phyloP scores from a whole-genome alignment of 306 rosid genomes.

The Quercus variabilis region DNA sequence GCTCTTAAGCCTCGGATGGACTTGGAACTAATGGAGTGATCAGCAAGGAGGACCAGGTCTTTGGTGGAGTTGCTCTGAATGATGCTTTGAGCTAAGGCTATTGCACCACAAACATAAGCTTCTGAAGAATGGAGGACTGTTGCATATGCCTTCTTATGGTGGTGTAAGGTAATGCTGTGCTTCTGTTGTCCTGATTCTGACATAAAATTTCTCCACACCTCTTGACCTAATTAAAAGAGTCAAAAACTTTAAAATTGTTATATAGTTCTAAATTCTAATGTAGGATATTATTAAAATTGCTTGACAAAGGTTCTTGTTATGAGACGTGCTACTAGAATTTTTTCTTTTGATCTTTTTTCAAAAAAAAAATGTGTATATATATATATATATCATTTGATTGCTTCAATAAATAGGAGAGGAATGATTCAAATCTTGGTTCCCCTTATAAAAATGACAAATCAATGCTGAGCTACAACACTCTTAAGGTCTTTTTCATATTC shows the following conservation, averaged over 20 bases:
- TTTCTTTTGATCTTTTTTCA: too few species aligned
- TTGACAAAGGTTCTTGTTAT: not conserved
- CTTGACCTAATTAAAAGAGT: slow-evolving; percentile 37
- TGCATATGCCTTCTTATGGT: slow-evolving; percentile 52
- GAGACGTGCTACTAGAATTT: too few species aligned
- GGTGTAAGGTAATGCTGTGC: not conserved
- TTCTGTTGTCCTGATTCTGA: not conserved
- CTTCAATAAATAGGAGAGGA: too few species aligned
- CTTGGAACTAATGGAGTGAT: slow-evolving; percentile 37
- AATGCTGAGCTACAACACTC: too few species aligned
- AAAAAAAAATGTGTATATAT: too few species aligned
- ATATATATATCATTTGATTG: too few species aligned
- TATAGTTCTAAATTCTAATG: too few species aligned
- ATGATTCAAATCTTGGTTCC: too few species aligned
- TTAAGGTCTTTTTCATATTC: too few species aligned
- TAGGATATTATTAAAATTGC: too few species aligned
- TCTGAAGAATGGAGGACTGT: slow-evolving; percentile 85
- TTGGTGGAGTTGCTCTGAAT: slow-evolving; percentile 36
- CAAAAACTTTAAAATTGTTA: not conserved
- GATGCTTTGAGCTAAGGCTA: slow-evolving; percentile 80
- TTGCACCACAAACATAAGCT: slow-evolving; percentile 83
- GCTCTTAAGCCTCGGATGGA: slow-evolving; percentile 42
- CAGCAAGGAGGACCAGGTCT: slow-evolving; percentile 74
- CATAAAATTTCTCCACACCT: slow-evolving; percentile 35
- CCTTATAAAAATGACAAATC: too few species aligned